Base-by-base conservation (phyloP, 768 basidiomycete genomes). In the Pholiota conissans region DNA sequence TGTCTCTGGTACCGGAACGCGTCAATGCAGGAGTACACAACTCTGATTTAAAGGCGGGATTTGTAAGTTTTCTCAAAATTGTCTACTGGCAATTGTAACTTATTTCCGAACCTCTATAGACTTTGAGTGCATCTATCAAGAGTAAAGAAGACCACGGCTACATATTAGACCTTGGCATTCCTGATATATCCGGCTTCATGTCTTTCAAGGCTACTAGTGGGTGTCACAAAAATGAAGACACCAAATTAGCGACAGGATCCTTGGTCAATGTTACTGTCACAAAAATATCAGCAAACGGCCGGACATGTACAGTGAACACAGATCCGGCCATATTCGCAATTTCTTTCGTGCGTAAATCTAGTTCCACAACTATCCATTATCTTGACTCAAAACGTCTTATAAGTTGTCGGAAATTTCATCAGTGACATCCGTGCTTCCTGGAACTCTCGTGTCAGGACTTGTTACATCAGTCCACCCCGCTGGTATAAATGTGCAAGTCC, bases 101-200 rank as follows among this genome's bases (percentile, higher is more conserved):
- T 45, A 57, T 42, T 53, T 46, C 18, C 18, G 71, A 52, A 53
- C 26, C 46, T 29, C 18, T 56, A 13, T 66, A 95, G 93, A 86
- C 85, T 20, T 66, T 97, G 45, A 82, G 87, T 0, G 91, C 85
- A 11, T 84, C 87, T 30, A 79, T 96, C 49, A 87, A 86, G 72
- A 92, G 89, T 65, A 76, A 91, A 16, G 97, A 99, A 74, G 97
- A 98, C 66, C 93, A 97, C 69, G 95, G 97, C 1, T 98, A 96
- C 74, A 83, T 89, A 55, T 78, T 99, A 7, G 92, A 95, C 62
- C 75, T 97, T 35, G 96, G 95, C 2, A 66, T 97, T 16, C 70
- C 84, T 9, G 86, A 82, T n/a, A 71, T 91, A 30, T 84, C 91
- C 58, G 92, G 92, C 39, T 99, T 98, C 73, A 69, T 98, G 47